A percentile compares a stretch with the other conserved stretches of the same genome.
Conservation (phyloP, 805 yeast species). For the Zygoascus bituminiphila region DNA sequence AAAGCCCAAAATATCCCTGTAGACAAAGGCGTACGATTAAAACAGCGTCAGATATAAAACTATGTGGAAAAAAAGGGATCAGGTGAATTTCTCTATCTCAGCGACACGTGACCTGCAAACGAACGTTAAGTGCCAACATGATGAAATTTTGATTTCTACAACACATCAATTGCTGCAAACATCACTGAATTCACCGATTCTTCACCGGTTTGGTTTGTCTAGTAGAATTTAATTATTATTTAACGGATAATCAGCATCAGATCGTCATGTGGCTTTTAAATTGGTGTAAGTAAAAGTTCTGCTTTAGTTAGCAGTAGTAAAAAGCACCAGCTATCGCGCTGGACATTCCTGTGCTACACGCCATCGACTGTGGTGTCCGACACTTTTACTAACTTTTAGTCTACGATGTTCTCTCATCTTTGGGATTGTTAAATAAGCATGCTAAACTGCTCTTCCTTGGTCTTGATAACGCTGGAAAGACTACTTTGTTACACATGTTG, state of each 20-base stretch:
- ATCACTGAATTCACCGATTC: background rate
- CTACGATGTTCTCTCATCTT: slow-evolving; percentile 67
- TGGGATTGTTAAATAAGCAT: slow-evolving; percentile 87
- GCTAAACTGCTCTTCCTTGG: slow-evolving; percentile 94
- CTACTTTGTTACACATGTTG: slow-evolving; percentile 77
- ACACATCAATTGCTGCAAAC: background rate
- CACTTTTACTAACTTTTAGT: slow-evolving; percentile 32
- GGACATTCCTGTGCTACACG: too few relatives aligned
- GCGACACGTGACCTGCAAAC: background rate
- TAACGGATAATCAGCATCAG: background rate
- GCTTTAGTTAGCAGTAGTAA: background rate
- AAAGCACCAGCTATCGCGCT: background rate
- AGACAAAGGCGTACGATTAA: too few relatives aligned
- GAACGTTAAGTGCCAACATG: background rate
- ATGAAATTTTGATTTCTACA: background rate
- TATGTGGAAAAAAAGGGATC: too few relatives aligned
- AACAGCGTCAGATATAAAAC: too few relatives aligned
- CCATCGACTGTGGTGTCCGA: too few relatives aligned
- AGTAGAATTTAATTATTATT: background rate
- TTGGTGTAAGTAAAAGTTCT: slow-evolving; percentile 33
- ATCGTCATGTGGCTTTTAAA: slow-evolving; percentile 37
- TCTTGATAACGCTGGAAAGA: slow-evolving; percentile 96
- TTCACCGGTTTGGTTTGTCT: background rate
- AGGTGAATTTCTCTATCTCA: background rate
- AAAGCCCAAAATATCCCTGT: too few relatives aligned